Base-by-base conservation (phyloP, 345 rosid species). In the Boechera retrofracta region DNA sequence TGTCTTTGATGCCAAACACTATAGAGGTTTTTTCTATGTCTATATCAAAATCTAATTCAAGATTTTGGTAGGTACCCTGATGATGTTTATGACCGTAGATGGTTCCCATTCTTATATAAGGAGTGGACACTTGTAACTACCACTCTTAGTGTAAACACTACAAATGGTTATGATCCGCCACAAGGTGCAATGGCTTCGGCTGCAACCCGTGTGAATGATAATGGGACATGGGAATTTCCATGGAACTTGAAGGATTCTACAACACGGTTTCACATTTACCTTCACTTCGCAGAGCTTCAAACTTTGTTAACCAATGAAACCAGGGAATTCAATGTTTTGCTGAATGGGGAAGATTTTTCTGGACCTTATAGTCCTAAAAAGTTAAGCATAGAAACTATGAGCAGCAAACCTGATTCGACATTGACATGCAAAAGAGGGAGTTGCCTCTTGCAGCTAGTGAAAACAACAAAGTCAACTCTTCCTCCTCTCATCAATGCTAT, bases 401-500 rank as follows among this genome's bases (percentile, higher is more conserved):
- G 10, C 55, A 18, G 28, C 24, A 8, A 48, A 48, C 53, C 53
- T 1, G 53, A 48, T 6, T 48, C 24, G 24, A 48, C 24, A 49
- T 3, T 18, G 28, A 8, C 55, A 49, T 49, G 55, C 18, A 18
- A 49, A 7, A 28, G 55, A 18, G 55, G 28, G 28, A 49, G 28
- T 49, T 49, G 55, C 28, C 55, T 49, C 11, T 49, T 49, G 28
- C 55, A 49, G 28, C 28, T 49, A 18, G 28, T 18, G 55, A 49
- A 49, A 7, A 49, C 55, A 18, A 18, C 28, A 18, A 49, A 49
- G 28, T 49, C 55, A 49, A 8, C 55, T 16, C 55, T 49, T 49
- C 55, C 55, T 49, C 55, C 55, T 49, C 55, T 49, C 55, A 49
- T 49, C 55, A 49, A 49, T 8, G 55, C 55, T 18, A 18, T 49